These are phyloP conservation scores for Leccinum insolens DNA, from an alignment of 1,284 basidiomycete genomes.

Conservation along the genomic window DNA sequence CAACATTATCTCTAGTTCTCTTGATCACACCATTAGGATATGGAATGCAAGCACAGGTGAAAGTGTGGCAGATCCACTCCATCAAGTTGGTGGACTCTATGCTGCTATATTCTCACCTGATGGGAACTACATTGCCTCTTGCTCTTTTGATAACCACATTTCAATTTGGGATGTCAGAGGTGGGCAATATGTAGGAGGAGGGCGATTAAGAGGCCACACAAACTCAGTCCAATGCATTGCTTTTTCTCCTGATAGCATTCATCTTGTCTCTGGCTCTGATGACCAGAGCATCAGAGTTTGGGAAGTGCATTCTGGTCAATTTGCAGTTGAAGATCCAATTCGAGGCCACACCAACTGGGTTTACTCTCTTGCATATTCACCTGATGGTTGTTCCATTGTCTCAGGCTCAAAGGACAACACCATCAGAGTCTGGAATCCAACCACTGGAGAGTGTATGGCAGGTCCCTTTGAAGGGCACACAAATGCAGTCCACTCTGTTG, in stretches of 20 bases:
- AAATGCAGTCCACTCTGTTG: background rate
- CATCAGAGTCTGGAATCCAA: background rate
- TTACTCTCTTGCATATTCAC: slow-evolving; percentile 18
- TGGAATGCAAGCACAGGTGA: slow-evolving; percentile 19
- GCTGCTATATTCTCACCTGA: slow-evolving; percentile 18
- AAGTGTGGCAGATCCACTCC: background rate
- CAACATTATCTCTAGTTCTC: slow-evolving; percentile 18
- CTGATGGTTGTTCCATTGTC: slow-evolving; percentile 14
- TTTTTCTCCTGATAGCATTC: slow-evolving; percentile 23
- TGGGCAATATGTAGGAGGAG: background rate
- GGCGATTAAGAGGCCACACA: slow-evolving; percentile 9
- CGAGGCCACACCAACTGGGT: slow-evolving; percentile 10
- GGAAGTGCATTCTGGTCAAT: slow-evolving; percentile 13
- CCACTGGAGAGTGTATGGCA: background rate
- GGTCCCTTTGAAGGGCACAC: background rate
- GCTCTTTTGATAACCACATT: background rate
- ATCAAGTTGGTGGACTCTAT: accelerated
- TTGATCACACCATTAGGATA: slow-evolving; percentile 8
- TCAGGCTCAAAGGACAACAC: slow-evolving; percentile 25
- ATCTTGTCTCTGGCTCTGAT: slow-evolving; percentile 16
- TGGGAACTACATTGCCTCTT: slow-evolving; percentile 11
- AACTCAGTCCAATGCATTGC: slow-evolving; percentile 1
- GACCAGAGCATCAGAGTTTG: slow-evolving; percentile 13
- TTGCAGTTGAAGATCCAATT: slow-evolving; percentile 4
- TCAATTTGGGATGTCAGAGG: slow-evolving; percentile 10